Base-by-base conservation (phyloP, 2,329 filamentous ascomycete species). In the Xylariaceae sp. region DNA sequence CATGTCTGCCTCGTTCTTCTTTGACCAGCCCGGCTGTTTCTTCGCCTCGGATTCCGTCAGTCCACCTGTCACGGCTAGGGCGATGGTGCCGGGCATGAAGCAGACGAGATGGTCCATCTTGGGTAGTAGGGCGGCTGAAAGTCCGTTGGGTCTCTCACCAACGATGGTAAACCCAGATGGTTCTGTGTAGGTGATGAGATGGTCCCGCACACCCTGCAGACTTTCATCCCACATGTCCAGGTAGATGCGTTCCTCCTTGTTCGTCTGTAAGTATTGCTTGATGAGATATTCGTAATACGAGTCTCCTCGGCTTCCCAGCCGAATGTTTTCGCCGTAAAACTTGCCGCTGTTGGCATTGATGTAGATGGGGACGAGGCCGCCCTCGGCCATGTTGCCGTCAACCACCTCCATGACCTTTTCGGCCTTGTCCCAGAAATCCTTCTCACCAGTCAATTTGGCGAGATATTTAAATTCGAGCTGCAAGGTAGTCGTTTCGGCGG, bases 51-150 rank as follows among this genome's bases (percentile, higher is more conserved):
- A 78, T 53, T 96, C 83, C 0, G 87, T 82, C 33, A 88, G 70
- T 1, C 94, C 94, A 34, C 84, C 88, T 0, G 94, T 99, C 0
- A 84, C 90, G 0, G 83, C 92, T 1, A 99, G 80, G 0, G 93
- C 93, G 63, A 99, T 96, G 3, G 93, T 97, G 9, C 94, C 94
- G 0, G 93, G 92, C 82, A 97, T 87, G 77, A 99, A 99, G 73
- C 94, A 99, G 36, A 96, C 93, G 5, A 97, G 79, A 66, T 99
- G 94, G 66, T 99, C 94, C 92, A 99, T 97, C 73, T 99, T 99
- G 19, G 92, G 87, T 13, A 82, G 84, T 18, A 97, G 70, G 0
- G 75, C 63, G 5, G 78, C 77, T 22, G 78, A 67, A 9, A 99
- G 73, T 3, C 94, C 94, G 44, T 78, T 76, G 0, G 89, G 91